phyloP scores from a whole-genome alignment of 805 yeast genomes.

The Lipomyces orientalis region DNA sequence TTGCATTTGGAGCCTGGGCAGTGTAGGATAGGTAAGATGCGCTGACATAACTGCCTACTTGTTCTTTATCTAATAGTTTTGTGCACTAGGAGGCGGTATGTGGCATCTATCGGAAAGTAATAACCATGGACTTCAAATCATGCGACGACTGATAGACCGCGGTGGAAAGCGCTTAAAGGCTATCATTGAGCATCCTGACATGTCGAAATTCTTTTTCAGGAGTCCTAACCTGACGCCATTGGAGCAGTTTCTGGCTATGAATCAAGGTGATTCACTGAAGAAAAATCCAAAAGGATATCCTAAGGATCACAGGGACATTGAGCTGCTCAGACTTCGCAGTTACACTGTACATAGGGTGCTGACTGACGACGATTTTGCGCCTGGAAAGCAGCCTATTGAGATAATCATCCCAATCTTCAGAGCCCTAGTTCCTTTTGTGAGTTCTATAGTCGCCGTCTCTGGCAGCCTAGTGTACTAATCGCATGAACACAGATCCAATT shows the following conservation, averaged over 20 bases:
- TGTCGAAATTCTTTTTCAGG: conserved; percentile 20
- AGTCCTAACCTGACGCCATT: conserved; percentile 15
- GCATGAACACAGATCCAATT: conserved; percentile 18
- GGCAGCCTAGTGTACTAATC: neutral
- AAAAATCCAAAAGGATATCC: conserved; percentile 37
- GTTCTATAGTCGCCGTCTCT: neutral
- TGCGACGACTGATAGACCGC: conserved; percentile 31
- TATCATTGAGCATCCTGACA: conserved; percentile 18
- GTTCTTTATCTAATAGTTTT: neutral
- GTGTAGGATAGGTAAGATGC: conserved; percentile 16
- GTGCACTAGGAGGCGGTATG: conserved; percentile 30
- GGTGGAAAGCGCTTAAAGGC: conserved; percentile 31
- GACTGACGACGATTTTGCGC: conserved; percentile 21
- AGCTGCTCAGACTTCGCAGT: conserved; percentile 35
- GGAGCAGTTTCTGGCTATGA: conserved; percentile 35
- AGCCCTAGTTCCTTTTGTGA: conserved; percentile 31
- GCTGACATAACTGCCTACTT: neutral
- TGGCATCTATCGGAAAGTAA: conserved; percentile 32
- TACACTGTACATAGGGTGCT: conserved; percentile 23
- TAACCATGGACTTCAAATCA: conserved; percentile 26
- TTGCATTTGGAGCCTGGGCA: conserved; percentile 36
- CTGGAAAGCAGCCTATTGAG: conserved; percentile 24
- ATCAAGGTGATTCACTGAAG: conserved; percentile 37
- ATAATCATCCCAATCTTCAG: conserved; percentile 21
- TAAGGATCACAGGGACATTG: conserved; percentile 33